Base-by-base conservation (phyloP, 2,329 filamentous ascomycete genomes). In the Pseudopithomyces chartarum region DNA sequence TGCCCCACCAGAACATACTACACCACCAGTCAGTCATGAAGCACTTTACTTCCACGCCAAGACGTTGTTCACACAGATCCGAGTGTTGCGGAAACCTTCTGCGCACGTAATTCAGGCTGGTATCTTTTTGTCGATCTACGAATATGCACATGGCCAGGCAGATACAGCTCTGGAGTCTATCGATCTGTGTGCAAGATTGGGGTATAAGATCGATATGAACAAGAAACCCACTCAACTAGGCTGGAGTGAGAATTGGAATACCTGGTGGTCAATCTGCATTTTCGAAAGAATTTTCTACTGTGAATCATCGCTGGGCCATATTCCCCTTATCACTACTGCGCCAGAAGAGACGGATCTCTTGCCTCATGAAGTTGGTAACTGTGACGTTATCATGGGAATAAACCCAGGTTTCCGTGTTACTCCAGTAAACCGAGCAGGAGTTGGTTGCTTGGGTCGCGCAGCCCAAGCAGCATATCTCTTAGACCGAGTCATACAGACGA, bases 241-340 rank as follows among this genome's bases (percentile, higher is more conserved):
- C 15, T 52, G 54, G 54, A 56, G 33, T 20, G 47, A 56, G 22
- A 20, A 15, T 3, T 56, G 54, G 54, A 56, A 56, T 26, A 56
- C 54, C 12, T 56, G 54, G 54, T 56, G 54, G 54, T 48, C 47
- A 3, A 40, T 52, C 3, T 15, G 33, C 20, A 56, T 56, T 32
- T 56, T 52, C 15, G 54, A 56, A 47, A 39, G 54, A 17, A 42
- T 52, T 19, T 56, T 52, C 54, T 52, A 56, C 40, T 56, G 54
- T 13, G 54, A 56, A 19, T 45, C 47, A 22, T 52, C 47, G 1
- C 26, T 40, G 10, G 13, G 17, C n/a, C 26, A 36, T 15, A 36
- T 47, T 36, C 44, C 44, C 12, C 15, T 47, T 17, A 26, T 47
- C 17, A 47, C 44, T 22, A n/a, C 29, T 29, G 29, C 44, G 11